Conservation (phyloP, 345 rosid species). For the Abelmoschus esculentus region DNA sequence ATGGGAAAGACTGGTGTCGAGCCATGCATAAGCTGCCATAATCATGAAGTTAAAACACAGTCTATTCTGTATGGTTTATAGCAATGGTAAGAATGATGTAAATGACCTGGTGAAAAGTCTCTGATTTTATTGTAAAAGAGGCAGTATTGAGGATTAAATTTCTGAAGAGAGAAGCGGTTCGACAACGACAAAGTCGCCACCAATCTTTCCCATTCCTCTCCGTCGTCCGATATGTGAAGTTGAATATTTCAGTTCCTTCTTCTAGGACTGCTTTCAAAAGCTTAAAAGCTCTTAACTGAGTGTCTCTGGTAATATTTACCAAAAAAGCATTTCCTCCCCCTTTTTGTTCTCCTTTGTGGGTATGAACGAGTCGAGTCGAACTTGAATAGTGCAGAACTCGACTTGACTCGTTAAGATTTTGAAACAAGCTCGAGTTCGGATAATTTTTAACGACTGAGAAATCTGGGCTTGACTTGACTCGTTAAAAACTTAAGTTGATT, state of each 20-base stretch:
- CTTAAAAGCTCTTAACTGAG: constrained; percentile 42
- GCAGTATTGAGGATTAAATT: constrained; percentile 34
- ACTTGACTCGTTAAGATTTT: too few species aligned
- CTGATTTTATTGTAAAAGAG: background rate
- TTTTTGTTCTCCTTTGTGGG: too few species aligned
- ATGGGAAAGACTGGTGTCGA: too few species aligned
- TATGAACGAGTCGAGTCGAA: too few species aligned
- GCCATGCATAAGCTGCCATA: constrained; percentile 52
- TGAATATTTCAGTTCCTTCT: constrained; percentile 30
- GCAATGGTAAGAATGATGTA: too few species aligned
- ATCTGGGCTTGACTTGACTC: too few species aligned
- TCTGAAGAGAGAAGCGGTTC: constrained; percentile 42
- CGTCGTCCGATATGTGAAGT: constrained; percentile 40
- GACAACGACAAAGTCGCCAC: constrained; percentile 28
- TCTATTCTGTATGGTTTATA: too few species aligned
- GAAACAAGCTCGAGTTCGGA: too few species aligned
- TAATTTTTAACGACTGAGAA: too few species aligned
- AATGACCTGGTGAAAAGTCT: constrained; percentile 18
- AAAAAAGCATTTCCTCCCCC: too few species aligned
- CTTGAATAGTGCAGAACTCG: too few species aligned
- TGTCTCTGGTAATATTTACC: constrained; percentile 19
- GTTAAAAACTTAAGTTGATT: too few species aligned
- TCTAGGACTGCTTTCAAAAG: constrained; percentile 37
- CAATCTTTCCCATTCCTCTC: constrained; percentile 34
- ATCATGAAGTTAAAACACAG: background rate